These are phyloP conservation scores for Butyriboletus loyo DNA, from an alignment of 768 basidiomycete genomes.

Conservation along the genomic window DNA sequence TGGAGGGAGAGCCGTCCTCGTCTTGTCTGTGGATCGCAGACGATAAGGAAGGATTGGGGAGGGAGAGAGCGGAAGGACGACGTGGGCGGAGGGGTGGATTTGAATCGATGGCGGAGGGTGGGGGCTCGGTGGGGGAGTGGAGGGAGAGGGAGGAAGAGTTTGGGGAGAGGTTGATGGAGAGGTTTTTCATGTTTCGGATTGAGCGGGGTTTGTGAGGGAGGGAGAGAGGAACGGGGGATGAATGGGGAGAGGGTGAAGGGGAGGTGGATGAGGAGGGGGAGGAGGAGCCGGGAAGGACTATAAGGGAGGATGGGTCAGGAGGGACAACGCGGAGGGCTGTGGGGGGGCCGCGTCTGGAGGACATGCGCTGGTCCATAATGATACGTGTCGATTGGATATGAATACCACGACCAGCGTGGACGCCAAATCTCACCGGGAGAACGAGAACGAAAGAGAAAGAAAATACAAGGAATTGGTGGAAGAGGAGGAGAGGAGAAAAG, in stretches of 20 bases:
- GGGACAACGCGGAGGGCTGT: constrained; percentile 56
- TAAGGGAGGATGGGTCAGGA: constrained; percentile 41
- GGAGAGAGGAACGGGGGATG: constrained; percentile 6
- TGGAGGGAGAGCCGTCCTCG: constrained; percentile 56
- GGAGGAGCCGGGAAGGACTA: constrained; percentile 29
- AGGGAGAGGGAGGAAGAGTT: constrained; percentile 56
- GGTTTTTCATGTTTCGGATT: constrained; percentile 70
- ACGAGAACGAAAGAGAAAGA: background rate
- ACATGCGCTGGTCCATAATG: constrained; percentile 29
- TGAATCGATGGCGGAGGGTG: constrained; percentile 33
- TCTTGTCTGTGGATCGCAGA: constrained; percentile 61
- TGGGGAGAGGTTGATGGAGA: constrained; percentile 66
- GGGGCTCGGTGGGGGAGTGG: constrained; percentile 31
- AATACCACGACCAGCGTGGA: constrained; percentile 37
- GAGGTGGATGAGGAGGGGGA: background rate
- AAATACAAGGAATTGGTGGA: background rate
- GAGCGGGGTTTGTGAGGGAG: constrained; percentile 42
- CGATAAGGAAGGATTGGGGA: constrained; percentile 51
- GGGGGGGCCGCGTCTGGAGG: constrained; percentile 25
- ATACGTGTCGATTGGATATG: constrained; percentile 23
- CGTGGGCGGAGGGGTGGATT: constrained; percentile 41
- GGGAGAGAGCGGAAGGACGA: constrained; percentile 70
- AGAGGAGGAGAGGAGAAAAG: background rate
- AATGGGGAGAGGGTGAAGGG: background rate
- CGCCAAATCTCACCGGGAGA: constrained; percentile 17